Base-by-base conservation (phyloP, 768 basidiomycete genomes). In the Saitozyma sp. region DNA sequence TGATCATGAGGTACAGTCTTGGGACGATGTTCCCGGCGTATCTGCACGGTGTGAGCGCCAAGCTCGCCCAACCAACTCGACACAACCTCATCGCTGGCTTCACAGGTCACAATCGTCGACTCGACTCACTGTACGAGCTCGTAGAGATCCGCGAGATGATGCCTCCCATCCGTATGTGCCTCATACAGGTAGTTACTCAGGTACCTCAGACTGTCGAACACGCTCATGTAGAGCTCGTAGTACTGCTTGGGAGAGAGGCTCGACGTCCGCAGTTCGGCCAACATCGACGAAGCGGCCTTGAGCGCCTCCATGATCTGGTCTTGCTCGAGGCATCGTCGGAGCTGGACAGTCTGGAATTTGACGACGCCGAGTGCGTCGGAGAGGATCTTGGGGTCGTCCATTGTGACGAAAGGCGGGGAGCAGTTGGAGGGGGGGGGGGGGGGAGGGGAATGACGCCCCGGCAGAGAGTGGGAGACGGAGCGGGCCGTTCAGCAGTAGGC, bases 291-390 rank as follows among this genome's bases (percentile, higher is more conserved):
- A 2, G 96, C 94, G 62, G 89, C 89, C 82, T 99, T 98, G 73
- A 98, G 84, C 11, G 92, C 95, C 79, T 99, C 95, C 96, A 99
- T 99, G 65, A 98, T 88, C 76, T 93, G 90, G 82, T 98, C 95
- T 69, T 87, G 81, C 79, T 98, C 92, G 60, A 96, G 85, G 80
- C 93, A 88, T 76, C 93, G 83, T 82, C 92, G 92, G 89, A 96
- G 93, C 82, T 94, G 92, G 72, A 91, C 88, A 59, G 91, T 89
- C 81, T 96, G 78, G 45, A 79, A 69, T 62, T 80, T 80, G 75
- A 80, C 76, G 29, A 58, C 70, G 14, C 61, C 65, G 0, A 79
- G 62, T 10, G 75, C 74, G 41, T 80, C 78, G 9, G 74, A 46
- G 38, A 80, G 71, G 38, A 80, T 55, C 58, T 79, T 78, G 40